Evolutionary conservation across 257 asterid genomes (phyloP), one percentile per base, ranked within the genome.

Genomic region (Gentiana dahurica): DNA sequence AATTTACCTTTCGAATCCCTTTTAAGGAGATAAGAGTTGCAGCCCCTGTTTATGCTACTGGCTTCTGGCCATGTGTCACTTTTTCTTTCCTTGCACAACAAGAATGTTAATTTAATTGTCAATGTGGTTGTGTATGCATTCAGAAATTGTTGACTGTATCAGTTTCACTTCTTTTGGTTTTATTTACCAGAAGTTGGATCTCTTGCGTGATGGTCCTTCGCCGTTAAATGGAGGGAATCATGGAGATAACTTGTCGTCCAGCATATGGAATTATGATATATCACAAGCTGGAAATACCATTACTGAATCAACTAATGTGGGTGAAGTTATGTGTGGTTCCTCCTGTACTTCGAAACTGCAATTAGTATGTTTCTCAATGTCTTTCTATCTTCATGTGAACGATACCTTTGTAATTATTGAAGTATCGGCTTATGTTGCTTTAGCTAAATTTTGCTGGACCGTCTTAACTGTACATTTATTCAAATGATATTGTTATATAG

Each of bases 201-300:
- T 69, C 75, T 70, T 69, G 52, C 79, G 53, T 61, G 79, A 79
- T 55, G 81, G 75, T 75, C 73, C 84, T 71, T 61, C 69, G 75
- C 81, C 72, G 60, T 62, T 68, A 65, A 75, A 76, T 38, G 78
- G 79, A 55, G 80, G 78, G 68, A 75, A 68, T 71, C 69, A 67
- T 68, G 81, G 80, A 63, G 81, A 80, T 71, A 73, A 78, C 63
- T 51, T 79, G 69, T 70, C 94, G 70, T 90, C 81, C 62, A 78
- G 87, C 90, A 85, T 75, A 71, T 81, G 80, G 80, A 87, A 77
- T 79, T 97, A 85, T 73, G 93, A 83, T 68, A 60, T 73, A 62
- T 88, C 95, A 49, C 97, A 80, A 75, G 81, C 82, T 63, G 90
- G 91, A 75, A 76, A 94, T 81, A 68, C 84, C 59, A 67, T 85